A percentile compares a stretch with the other conserved stretches of the same genome.
Evolutionary conservation across 75 land plant genomes (phyloP).

Genomic region (Chamaecyparis obtusa): DNA sequence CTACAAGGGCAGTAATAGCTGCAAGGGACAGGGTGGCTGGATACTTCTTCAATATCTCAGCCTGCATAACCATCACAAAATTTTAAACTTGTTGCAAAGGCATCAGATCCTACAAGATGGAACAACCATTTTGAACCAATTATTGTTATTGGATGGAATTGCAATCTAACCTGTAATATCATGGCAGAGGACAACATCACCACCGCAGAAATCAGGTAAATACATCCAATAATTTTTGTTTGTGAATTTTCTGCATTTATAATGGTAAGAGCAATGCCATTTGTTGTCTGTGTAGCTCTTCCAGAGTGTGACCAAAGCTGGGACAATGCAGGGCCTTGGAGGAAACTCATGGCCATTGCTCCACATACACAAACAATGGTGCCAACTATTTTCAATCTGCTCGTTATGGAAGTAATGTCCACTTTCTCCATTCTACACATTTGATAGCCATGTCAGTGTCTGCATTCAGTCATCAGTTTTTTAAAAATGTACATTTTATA

Average conservation of each 20-base stretch:
- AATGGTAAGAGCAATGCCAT: not conserved
- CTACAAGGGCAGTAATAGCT: conserved; percentile 1
- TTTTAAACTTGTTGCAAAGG: not conserved
- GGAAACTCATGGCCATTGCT: conserved; percentile 53
- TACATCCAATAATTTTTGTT: conserved; percentile 30
- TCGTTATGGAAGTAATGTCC: conserved; percentile 27
- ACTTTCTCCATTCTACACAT: conserved; percentile 54
- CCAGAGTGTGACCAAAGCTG: not conserved
- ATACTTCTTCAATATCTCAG: conserved; percentile 4
- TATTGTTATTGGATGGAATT: not conserved
- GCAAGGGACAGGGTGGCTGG: not conserved
- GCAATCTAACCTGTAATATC: conserved; percentile 37
- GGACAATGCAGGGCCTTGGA: conserved; percentile 20
- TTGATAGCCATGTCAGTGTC: not conserved
- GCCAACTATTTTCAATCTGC: conserved; percentile 45
- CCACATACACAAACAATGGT: conserved; percentile 55
- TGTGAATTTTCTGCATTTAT: not conserved
- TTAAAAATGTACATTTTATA: not conserved
- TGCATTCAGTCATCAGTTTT: not conserved
- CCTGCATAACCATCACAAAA: not conserved
- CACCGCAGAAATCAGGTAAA: conserved; percentile 49
- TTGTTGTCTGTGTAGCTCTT: not conserved
- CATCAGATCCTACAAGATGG: not conserved
- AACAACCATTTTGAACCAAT: not conserved
- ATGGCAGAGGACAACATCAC: conserved; percentile 30